Conservation (phyloP, 768 basidiomycete species). For the Pilatotrama ljubarskyi region DNA sequence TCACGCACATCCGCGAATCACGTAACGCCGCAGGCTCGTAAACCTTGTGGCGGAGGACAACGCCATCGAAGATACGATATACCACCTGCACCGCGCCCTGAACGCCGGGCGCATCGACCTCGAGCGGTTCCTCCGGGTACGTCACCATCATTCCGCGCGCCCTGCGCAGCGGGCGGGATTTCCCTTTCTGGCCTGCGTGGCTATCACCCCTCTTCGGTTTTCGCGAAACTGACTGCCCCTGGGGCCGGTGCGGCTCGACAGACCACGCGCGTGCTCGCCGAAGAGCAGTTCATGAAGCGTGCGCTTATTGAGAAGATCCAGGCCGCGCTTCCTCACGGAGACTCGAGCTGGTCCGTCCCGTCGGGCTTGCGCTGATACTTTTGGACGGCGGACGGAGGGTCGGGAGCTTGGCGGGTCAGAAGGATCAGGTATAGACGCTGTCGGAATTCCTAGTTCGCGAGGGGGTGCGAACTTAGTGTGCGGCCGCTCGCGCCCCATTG, state of each 20-base stretch:
- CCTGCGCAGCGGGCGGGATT: conserved; percentile 11
- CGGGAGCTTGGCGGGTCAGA: conserved; percentile 2
- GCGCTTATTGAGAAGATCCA: conserved; percentile 92
- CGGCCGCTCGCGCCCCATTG: neutral
- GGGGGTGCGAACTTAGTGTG: neutral
- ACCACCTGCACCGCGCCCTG: conserved; percentile 91
- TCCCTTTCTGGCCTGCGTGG: conserved; percentile 22
- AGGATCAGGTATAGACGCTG: neutral
- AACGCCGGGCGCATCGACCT: conserved; percentile 91
- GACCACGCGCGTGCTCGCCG: conserved; percentile 83
- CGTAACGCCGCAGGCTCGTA: conserved; percentile 61
- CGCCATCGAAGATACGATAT: conserved; percentile 97
- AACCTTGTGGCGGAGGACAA: conserved; percentile 99
- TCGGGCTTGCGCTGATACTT: conserved; percentile 9
- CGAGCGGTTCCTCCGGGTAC: conserved; percentile 88
- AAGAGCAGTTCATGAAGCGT: conserved; percentile 97
- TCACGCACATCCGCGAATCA: neutral
- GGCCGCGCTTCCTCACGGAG: conserved; percentile 52
- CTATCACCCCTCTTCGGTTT: conserved; percentile 16
- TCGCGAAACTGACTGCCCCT: conserved; percentile 8
- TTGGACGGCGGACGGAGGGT: conserved; percentile 3
- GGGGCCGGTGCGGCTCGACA: conserved; percentile 33
- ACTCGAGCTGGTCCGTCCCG: conserved; percentile 18
- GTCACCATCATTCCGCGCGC: conserved; percentile 31
- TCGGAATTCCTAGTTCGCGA: no score